Evolutionary conservation across 805 yeast genomes (phyloP), one percentile per base, ranked within the genome.

Genomic region (Saccharomycopsis oosterbeekiorum): DNA sequence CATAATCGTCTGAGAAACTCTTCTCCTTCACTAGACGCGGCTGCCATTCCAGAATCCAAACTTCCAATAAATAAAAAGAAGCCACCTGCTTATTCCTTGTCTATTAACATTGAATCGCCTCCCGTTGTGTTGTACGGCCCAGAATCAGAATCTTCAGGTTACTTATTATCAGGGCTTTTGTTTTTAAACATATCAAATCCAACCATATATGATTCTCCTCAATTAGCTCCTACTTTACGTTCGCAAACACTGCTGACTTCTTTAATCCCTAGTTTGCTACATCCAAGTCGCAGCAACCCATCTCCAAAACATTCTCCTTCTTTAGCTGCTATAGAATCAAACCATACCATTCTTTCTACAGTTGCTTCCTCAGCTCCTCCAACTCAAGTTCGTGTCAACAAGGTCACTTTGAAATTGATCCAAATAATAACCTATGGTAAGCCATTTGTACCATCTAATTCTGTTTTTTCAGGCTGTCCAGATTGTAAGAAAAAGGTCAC

Each of bases 51-150:
- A 29, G 53, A 53, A 17, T 50, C 60, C 4, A 56, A 47, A n/a
- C 36, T 36, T n/a, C 43, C 53, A 5, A 50, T 55, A 17, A n/a
- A n/a, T 17, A 37, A 15, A 17, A 40, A 47, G 42, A 11, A 60
- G 67, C 36, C 67, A 62, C 39, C 64, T 66, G 54, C 81, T 0
- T 71, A 80, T 40, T 76, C 79, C 40, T 72, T 89, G 12, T 70
- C 84, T 0, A 78, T 92, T 40, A 78, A 78, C 43, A 76, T 94
- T 24, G 99, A 94, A 70, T 86, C 96, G 1, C 98, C 98, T 1
- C 99, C 99, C 0, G 79, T 92, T 43, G 82, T 89, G 55, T 74
- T 94, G 60, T 93, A 88, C 69, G 99, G 99, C 0, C 73, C 80
- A 0, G 87, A 92, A 2, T 71, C 74, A 9, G 94, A 89, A 62